Base-by-base conservation (phyloP, 2,329 filamentous ascomycete species). In the Colletotrichum lentis region DNA sequence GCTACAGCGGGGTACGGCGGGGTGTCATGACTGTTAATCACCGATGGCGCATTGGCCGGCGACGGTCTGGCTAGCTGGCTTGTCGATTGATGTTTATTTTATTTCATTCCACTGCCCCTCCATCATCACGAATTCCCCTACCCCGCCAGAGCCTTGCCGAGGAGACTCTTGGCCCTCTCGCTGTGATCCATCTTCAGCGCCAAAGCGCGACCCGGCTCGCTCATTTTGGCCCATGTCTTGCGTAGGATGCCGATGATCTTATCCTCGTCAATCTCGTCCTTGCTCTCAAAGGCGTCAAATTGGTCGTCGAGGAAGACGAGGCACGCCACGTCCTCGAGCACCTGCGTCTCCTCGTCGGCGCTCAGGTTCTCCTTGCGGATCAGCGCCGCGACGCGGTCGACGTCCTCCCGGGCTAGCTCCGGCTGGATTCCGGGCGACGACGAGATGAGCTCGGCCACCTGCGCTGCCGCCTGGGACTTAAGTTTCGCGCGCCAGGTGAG, bases 301-400 rank as follows among this genome's bases (percentile, higher is more conserved):
- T 96, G 91, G 76, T 95, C 92, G 76, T 96, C 93, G 71, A 97
- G 80, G 76, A 97, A 97, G 35, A 96, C 93, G 63, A 97, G 80
- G 76, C 93, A 96, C 3, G 93, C 93, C 53, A 93, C 91, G 79
- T 96, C 93, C 81, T 96, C 93, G 70, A 97, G 82, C 7, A 87
- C 84, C 81, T 95, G 91, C 62, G 90, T 89, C 77, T 93, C 90
- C 18, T 77, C 74, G 70, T 84, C 80, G 62, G 81, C 80, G 74
- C 84, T 85, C 72, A 96, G 79, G 63, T 89, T 88, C 76, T 96
- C 91, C 79, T 97, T 96, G 69, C 91, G 84, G 61, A 97, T 90
- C 77, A 96, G 79, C n/a, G 85, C 84, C 2, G 86, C 91, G 1
- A 95, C 87, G 41, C 89, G 82, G 64, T 83, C 83, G 7, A 88